Evolutionary conservation across 148 eudicot genomes (phyloP), one percentile per base, ranked within the genome.

Genomic region (Rhododendron griersonianum): DNA sequence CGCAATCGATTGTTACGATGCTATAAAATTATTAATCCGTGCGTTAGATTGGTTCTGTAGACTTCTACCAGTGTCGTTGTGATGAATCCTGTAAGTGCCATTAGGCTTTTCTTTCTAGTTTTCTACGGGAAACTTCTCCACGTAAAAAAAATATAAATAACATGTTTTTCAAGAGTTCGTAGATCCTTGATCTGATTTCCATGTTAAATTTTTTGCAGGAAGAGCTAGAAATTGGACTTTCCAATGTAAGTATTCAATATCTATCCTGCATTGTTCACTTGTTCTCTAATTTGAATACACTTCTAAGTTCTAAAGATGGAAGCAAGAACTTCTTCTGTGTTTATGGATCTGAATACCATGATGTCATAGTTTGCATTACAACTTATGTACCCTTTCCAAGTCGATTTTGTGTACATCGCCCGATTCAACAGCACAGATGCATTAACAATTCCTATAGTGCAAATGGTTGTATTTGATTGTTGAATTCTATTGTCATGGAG

Each of bases 171-270:
- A 21, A 33, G 44, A 57, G 51, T 83, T 23, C 0, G 13, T 35
- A 33, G 23, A 48, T 23, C 8, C 21, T 75, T 65, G 45, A 16
- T 84, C 84, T 86, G 86, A 84, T 74, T 53, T 77, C 25, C 11
- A 0, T n/a, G 50, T 35, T 82, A 37, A n/a, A 63, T 89, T 50
- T 83, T 85, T 89, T 91, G 89, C 92, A 96, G 99, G 96, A 90
- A 87, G 99, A 94, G 91, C 92, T 96, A 84, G 98, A 96, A 87
- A 90, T 37, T 28, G 99, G 98, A 33, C 90, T 96, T 41, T 89
- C 92, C 44, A 94, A 93, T 80, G 99, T 96, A 91, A 93, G 98
- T 30, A 41, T 87, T 63, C 19, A 33, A 4, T 53, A 50, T 23
- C 74, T 45, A 15, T 35, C 67, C 84, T 51, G 45, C 67, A 5